These are phyloP conservation scores for Volvox africanus DNA, from an alignment of 139 green algal species.

Conservation along the genomic window DNA sequence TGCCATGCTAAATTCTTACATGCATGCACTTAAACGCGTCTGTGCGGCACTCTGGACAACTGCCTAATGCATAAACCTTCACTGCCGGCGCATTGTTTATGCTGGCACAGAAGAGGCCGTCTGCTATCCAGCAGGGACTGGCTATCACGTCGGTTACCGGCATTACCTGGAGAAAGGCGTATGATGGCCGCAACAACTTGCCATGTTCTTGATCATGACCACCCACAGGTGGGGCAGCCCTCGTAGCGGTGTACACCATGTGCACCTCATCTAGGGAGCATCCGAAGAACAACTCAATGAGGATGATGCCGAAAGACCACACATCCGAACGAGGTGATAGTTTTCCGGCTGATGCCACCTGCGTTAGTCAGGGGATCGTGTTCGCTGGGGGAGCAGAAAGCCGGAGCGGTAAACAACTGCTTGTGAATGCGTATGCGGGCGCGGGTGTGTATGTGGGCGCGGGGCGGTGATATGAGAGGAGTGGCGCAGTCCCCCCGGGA, in stretches of 20 bases:
- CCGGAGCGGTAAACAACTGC: background rate
- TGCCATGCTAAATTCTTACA: background rate
- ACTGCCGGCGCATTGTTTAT: background rate
- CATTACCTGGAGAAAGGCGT: background rate
- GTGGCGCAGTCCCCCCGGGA: background rate
- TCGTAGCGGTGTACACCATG: background rate
- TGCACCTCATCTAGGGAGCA: background rate
- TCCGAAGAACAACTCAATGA: slow-evolving; percentile 10
- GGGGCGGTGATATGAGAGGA: background rate
- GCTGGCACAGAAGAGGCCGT: background rate
- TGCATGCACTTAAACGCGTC: background rate
- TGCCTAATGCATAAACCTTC: background rate
- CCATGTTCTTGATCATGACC: background rate
- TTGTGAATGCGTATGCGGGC: background rate
- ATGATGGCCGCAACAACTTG: background rate
- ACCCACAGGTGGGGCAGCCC: background rate
- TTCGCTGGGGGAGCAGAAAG: background rate
- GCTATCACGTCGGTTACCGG: background rate
- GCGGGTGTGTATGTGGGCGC: background rate
- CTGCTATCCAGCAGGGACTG: background rate
- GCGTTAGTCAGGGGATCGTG: background rate
- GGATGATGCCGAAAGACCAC: slow-evolving; percentile 6
- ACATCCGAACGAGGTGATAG: background rate
- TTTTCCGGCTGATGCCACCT: background rate
- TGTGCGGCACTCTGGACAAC: background rate